These are phyloP conservation scores for Kitagawia praeruptora DNA, from an alignment of 129 eudicot genomes.

Conservation along the genomic window DNA sequence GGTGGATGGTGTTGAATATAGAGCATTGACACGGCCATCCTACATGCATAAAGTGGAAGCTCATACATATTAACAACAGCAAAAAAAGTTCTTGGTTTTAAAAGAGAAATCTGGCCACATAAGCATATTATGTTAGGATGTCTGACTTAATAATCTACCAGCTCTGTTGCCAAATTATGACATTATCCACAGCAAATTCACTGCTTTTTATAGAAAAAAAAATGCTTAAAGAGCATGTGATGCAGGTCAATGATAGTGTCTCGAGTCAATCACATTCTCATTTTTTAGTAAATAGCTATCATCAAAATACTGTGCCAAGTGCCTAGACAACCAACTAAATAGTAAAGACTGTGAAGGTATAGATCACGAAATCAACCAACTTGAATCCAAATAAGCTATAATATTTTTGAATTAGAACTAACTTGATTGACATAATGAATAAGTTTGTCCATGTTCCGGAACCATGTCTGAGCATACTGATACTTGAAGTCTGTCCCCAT, in stretches of 20 bases:
- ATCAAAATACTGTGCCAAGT: not conserved
- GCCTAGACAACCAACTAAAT: not conserved
- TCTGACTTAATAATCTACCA: not conserved
- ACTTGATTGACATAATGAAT: slow-evolving; percentile 52
- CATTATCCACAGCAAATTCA: not conserved
- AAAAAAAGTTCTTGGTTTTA: not conserved
- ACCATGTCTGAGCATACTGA: slow-evolving; percentile 64
- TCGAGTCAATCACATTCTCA: not conserved
- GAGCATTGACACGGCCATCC: slow-evolving; percentile 98
- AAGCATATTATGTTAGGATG: not conserved
- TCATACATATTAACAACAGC: slow-evolving; percentile 3
- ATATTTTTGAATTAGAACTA: not conserved
- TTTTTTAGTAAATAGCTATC: not conserved
- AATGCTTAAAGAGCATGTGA: not conserved
- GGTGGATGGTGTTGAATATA: slow-evolving; percentile 85
- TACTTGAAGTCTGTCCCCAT: slow-evolving; percentile 72
- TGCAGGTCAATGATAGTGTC: not conserved
- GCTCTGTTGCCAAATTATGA: not conserved
- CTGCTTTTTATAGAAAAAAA: not conserved
- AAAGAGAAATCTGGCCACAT: not conserved
- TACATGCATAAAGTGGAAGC: slow-evolving; percentile 19
- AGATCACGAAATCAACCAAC: not conserved
- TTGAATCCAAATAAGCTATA: not conserved
- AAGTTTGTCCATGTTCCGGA: slow-evolving; percentile 59
- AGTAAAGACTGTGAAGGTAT: too few species aligned